Percentiles rank a stretch among this genome's conserved stretches.
Conservation (phyloP, 2,329 filamentous ascomycete species). For the Trichoderma atroviride region DNA sequence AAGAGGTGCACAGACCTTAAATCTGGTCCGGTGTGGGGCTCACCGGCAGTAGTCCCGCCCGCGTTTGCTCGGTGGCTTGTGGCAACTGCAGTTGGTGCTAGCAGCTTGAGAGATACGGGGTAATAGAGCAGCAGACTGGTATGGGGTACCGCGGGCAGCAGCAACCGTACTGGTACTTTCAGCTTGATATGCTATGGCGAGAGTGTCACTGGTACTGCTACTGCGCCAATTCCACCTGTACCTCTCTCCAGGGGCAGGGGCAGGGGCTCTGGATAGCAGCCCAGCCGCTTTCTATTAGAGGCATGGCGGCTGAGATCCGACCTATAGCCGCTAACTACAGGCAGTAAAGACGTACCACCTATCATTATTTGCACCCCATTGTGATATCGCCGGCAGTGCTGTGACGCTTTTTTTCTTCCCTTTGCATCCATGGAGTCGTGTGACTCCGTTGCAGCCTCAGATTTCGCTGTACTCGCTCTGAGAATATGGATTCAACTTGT, state of each 20-base stretch:
- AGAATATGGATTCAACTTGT: neutral
- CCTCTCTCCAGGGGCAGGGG: neutral
- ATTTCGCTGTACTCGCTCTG: neutral
- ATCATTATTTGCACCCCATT: neutral
- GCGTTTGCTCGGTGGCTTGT: slow-evolving; percentile 24
- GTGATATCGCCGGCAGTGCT: slow-evolving; percentile 6
- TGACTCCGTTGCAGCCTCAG: neutral
- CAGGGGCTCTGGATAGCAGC: neutral
- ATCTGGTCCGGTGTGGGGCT: slow-evolving; percentile 21
- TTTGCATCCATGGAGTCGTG: neutral
- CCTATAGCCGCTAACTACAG: neutral
- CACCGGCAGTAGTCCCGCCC: slow-evolving; percentile 26
- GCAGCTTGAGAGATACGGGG: slow-evolving; percentile 1
- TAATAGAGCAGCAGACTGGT: slow-evolving; percentile 9
- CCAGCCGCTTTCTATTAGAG: neutral
- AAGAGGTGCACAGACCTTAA: slow-evolving; percentile 6
- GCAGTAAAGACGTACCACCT: neutral
- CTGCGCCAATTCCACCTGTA: neutral
- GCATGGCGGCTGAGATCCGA: slow-evolving; percentile 24
- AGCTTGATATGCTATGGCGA: neutral
- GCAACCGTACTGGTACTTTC: neutral
- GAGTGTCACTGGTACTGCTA: neutral
- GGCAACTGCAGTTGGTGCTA: neutral
- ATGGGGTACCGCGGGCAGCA: neutral
- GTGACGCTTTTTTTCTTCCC: neutral